These are phyloP conservation scores for Monilinia fructicola DNA, from an alignment of 2,329 filamentous ascomycete genomes.

Conservation along the genomic window DNA sequence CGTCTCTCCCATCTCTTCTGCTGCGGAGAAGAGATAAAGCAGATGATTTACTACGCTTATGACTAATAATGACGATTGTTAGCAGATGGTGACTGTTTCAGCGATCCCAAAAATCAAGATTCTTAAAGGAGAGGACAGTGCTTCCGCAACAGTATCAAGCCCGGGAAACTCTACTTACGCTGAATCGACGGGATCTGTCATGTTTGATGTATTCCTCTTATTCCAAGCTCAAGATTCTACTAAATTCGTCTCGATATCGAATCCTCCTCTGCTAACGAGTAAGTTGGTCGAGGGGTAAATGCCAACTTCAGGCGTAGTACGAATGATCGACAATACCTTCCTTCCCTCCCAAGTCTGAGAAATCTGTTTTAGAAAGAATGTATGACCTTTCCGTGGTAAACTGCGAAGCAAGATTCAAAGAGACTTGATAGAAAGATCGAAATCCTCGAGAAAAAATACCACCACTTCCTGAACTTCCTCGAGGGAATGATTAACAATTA, in stretches of 20 bases:
- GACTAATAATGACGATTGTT: constrained; percentile 28
- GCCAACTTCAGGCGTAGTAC: constrained; percentile 10
- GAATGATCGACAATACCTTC: constrained; percentile 3
- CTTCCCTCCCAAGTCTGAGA: constrained; percentile 3
- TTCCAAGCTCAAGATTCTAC: neutral
- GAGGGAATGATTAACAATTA: neutral
- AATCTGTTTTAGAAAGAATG: neutral
- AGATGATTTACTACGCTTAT: constrained; percentile 55
- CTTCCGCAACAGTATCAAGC: neutral
- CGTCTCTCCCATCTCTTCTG: constrained; percentile 43
- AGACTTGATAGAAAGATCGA: neutral
- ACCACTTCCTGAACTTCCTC: neutral
- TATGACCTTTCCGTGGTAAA: neutral
- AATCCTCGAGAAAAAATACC: neutral
- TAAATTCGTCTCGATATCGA: neutral
- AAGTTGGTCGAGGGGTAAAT: constrained; percentile 7
- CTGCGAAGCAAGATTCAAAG: neutral
- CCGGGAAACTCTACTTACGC: neutral
- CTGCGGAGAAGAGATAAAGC: constrained; percentile 54
- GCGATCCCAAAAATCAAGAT: neutral
- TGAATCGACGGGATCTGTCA: constrained; percentile 13
- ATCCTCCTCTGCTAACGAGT: neutral
- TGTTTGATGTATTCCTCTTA: neutral
- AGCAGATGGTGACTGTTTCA: constrained; percentile 4
- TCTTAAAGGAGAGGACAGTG: no score